phyloP scores from a whole-genome alignment of 345 rosid genomes.

The Anastatica hierochuntica region DNA sequence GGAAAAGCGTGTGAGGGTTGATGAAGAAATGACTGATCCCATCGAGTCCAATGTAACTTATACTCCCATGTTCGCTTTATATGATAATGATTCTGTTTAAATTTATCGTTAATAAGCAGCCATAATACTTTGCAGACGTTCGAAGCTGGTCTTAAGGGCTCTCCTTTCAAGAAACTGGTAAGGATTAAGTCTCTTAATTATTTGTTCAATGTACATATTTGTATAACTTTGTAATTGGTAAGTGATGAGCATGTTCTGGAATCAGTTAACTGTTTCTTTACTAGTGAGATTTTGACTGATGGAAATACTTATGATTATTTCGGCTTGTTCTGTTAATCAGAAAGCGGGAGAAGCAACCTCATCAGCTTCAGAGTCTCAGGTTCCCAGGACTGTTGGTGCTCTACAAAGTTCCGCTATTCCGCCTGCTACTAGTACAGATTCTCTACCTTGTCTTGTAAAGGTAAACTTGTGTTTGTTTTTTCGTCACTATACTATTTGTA shows the following conservation, averaged over 20 bases:
- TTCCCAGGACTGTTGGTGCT: constrained; percentile 17
- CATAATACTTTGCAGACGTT: constrained; percentile 41
- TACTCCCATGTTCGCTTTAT: neutral
- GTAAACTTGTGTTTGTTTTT: constrained; percentile 22
- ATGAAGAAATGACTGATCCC: constrained; percentile 42
- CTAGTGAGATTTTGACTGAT: too few relatives aligned
- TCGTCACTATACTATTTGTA: neutral
- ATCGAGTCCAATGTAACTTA: constrained; percentile 31
- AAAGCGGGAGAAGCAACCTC: constrained; percentile 50
- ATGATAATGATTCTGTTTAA: neutral
- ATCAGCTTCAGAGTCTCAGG: constrained; percentile 29
- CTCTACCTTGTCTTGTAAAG: constrained; percentile 72
- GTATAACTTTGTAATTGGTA: neutral
- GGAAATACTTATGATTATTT: too few relatives aligned
- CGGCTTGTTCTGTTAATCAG: constrained; percentile 22
- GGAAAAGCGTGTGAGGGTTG: constrained; percentile 67
- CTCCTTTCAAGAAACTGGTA: constrained; percentile 71
- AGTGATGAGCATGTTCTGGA: neutral
- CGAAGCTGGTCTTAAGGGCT: constrained; percentile 27
- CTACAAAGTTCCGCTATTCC: constrained; percentile 14
- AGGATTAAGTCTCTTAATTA: constrained; percentile 3
- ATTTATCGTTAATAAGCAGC: neutral
- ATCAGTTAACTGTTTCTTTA: too few relatives aligned
- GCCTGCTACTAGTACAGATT: constrained; percentile 23
- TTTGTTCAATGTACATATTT: neutral